Evolutionary conservation across 176 grass and related monocot species (phyloP).

Genomic region (Tillandsia leiboldiana): DNA sequence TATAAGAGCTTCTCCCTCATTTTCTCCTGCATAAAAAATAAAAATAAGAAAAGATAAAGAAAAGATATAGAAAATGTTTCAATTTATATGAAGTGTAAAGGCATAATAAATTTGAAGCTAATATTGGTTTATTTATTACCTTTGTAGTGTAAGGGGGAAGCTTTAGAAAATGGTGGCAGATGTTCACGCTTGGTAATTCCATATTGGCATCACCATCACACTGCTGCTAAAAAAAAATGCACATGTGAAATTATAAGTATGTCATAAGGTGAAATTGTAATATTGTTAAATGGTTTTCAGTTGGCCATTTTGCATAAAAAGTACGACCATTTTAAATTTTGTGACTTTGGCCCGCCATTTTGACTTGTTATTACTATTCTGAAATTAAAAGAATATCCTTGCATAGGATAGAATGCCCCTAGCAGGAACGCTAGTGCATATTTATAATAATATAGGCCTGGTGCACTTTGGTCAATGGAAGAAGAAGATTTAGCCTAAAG

Average conservation of each 20-base stretch:
- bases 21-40: constrained; percentile 28
- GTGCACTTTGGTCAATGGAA: too few relatives aligned
- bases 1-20: constrained; percentile 43
- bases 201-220: constrained; percentile 32
- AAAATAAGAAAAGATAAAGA: constrained; percentile 1
- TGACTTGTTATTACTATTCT: too few relatives aligned
- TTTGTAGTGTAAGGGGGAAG: constrained; percentile 70
- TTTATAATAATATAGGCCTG: too few relatives aligned
- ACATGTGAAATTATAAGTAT: constrained; percentile 7
- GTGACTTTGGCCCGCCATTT: too few relatives aligned
- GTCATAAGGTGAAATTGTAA: background rate
- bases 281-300: background rate
- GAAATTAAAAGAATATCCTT: too few relatives aligned
- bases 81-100: background rate
- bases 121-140: constrained; percentile 22
- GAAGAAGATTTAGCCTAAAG: too few relatives aligned
- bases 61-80: background rate
- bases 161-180: constrained; percentile 60
- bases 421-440: too few relatives aligned
- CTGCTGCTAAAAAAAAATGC: constrained; percentile 29
- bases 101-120: background rate
- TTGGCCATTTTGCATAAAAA: too few relatives aligned
- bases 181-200: constrained; percentile 58
- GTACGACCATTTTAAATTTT: background rate
- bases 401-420: too few relatives aligned